Evolutionary conservation across 345 rosid species (phyloP).

Genomic region (Garcia nutans): DNA sequence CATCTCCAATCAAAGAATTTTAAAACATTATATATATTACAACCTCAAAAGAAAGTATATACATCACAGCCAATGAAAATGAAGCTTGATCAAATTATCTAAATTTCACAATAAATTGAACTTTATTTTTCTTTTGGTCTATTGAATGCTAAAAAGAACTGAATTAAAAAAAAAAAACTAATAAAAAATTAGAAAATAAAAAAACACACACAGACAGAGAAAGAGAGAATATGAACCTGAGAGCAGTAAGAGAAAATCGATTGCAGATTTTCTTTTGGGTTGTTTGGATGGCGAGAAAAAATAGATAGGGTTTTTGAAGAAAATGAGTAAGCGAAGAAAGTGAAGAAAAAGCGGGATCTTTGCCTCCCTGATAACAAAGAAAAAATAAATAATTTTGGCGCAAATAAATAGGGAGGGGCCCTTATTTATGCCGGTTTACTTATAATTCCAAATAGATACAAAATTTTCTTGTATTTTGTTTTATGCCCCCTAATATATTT

Average conservation of each 20-base stretch:
- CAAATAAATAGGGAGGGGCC: neutral
- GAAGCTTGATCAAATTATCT: neutral
- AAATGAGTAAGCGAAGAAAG: neutral
- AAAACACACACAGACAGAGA: neutral
- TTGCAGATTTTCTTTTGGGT: neutral
- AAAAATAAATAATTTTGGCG: neutral
- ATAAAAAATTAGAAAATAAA: no score
- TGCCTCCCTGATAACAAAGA: neutral
- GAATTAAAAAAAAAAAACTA: neutral
- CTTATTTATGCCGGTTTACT: no score
- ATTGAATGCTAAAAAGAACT: neutral
- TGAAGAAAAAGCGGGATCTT: neutral
- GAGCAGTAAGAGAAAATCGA: neutral
- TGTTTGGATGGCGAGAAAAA: constrained; percentile 3
- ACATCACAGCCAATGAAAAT: no score
- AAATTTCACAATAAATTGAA: neutral
- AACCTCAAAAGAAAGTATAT: neutral
- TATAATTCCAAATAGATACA: no score
- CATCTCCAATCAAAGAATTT: no score
- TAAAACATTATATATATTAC: no score
- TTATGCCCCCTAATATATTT: no score
- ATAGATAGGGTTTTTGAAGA: constrained; percentile 3
- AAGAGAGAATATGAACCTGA: neutral
- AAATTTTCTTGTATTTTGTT: no score
- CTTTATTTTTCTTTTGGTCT: neutral